Conservation (phyloP, 768 basidiomycete genomes). For the Lactarius sanguifluus region DNA sequence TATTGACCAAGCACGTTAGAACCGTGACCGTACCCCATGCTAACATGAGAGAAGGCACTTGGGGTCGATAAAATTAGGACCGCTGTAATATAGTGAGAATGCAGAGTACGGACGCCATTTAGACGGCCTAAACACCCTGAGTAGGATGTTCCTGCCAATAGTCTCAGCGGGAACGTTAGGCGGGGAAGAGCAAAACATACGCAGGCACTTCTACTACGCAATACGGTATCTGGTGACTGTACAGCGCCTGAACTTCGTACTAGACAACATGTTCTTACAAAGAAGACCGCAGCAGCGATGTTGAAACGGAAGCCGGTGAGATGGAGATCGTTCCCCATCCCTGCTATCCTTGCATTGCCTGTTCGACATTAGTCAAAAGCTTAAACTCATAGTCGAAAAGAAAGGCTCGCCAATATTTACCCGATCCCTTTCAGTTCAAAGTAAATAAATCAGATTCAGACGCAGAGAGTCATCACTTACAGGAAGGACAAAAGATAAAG, state of each 20-base stretch:
- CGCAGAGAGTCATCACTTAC: conserved; percentile 8
- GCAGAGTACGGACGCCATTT: conserved; percentile 36
- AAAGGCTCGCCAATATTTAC: conserved; percentile 26
- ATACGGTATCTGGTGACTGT: conserved; percentile 36
- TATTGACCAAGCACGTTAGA: conserved; percentile 42
- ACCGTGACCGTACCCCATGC: conserved; percentile 43
- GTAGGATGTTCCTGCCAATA: conserved; percentile 37
- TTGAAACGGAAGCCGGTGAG: conserved; percentile 40
- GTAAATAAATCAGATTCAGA: background rate
- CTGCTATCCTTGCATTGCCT: conserved; percentile 41
- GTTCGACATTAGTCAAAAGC: background rate
- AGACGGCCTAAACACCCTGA: conserved; percentile 40
- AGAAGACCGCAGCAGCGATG: conserved; percentile 42
- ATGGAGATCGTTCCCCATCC: conserved; percentile 42
- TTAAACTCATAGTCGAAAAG: background rate
- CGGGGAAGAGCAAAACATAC: conserved; percentile 31
- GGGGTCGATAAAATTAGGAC: conserved; percentile 23
- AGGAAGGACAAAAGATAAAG: conserved; percentile 29
- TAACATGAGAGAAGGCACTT: conserved; percentile 43
- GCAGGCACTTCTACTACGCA: conserved; percentile 42
- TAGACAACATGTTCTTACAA: conserved; percentile 31
- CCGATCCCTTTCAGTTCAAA: conserved; percentile 24
- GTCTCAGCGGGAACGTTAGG: background rate
- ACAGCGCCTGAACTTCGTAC: background rate
- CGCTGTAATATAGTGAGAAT: background rate